These are phyloP conservation scores for Citrus medica DNA, from an alignment of 345 rosid species.

Conservation along the genomic window DNA sequence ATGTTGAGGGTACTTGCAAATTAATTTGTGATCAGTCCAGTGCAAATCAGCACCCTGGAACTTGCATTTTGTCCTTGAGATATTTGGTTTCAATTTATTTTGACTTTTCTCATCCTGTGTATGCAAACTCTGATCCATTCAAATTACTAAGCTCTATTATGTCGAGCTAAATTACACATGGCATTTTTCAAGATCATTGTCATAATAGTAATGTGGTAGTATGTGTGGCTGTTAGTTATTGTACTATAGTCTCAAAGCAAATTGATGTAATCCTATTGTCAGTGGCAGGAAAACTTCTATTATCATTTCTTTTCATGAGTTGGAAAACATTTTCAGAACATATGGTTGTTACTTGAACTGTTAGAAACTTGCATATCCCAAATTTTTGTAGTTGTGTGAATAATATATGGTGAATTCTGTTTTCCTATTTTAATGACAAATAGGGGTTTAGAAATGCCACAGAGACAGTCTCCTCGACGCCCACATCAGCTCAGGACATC, in stretches of 20 bases:
- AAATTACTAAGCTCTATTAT: not conserved
- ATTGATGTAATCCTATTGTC: not conserved
- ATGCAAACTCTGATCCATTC: not conserved
- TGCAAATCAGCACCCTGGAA: not conserved
- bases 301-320: not conserved
- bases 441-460: constrained; percentile 70
- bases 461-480: constrained; percentile 70
- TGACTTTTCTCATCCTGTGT: not conserved
- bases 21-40: not conserved
- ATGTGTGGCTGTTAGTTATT: not conserved
- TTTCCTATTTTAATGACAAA: constrained; percentile 1
- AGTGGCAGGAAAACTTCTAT: not conserved
- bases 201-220: not conserved
- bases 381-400: not conserved
- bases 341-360: not conserved
- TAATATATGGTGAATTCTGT: not conserved
- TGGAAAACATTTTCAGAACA: not conserved
- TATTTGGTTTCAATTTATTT: not conserved
- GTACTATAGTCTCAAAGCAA: not conserved
- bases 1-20: not conserved
- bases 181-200: not conserved
- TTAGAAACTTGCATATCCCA: not conserved
- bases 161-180: not conserved
- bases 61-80: not conserved
- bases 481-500: constrained; percentile 52